These are phyloP conservation scores for Anacardium occidentale DNA, from an alignment of 345 rosid genomes.

Conservation along the genomic window DNA sequence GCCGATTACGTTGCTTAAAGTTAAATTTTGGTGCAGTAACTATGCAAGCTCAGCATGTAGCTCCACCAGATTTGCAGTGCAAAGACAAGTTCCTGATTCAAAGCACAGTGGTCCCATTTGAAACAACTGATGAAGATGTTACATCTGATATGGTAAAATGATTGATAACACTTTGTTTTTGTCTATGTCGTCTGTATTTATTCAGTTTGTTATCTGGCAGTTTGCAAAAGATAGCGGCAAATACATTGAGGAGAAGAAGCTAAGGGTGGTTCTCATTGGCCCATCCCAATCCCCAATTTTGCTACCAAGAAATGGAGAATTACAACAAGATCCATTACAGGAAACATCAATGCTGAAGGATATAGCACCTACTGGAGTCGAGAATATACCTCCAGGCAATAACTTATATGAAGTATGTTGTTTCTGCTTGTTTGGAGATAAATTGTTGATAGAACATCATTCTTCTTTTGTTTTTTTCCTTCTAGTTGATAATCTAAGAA, in stretches of 20 bases:
- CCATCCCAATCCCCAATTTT: slow-evolving; percentile 37
- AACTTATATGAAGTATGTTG: slow-evolving; percentile 24
- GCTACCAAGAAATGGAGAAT: slow-evolving; percentile 34
- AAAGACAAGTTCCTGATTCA: slow-evolving; percentile 64
- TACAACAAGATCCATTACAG: slow-evolving; percentile 31
- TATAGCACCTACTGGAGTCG: slow-evolving; percentile 30
- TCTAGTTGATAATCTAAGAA: too few relatives aligned
- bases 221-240: slow-evolving; percentile 45
- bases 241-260: slow-evolving; percentile 45
- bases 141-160: slow-evolving; percentile 36
- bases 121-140: slow-evolving; percentile 44
- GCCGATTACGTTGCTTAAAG: neutral
- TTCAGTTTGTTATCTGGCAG: slow-evolving; percentile 24
- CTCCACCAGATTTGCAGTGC: slow-evolving; percentile 53
- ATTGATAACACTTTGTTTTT: slow-evolving; percentile 4
- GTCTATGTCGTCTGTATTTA: neutral
- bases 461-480: too few relatives aligned
- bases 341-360: slow-evolving; percentile 28
- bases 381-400: slow-evolving; percentile 42
- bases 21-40: slow-evolving; percentile 34
- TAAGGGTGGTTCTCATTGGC: slow-evolving; percentile 41
- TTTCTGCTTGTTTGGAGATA: neutral
- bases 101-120: slow-evolving; percentile 43
- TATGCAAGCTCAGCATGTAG: slow-evolving; percentile 49
- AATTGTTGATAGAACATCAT: neutral